These are phyloP conservation scores for Primulina huaijiensis DNA, from an alignment of 257 asterid genomes.

Conservation along the genomic window DNA sequence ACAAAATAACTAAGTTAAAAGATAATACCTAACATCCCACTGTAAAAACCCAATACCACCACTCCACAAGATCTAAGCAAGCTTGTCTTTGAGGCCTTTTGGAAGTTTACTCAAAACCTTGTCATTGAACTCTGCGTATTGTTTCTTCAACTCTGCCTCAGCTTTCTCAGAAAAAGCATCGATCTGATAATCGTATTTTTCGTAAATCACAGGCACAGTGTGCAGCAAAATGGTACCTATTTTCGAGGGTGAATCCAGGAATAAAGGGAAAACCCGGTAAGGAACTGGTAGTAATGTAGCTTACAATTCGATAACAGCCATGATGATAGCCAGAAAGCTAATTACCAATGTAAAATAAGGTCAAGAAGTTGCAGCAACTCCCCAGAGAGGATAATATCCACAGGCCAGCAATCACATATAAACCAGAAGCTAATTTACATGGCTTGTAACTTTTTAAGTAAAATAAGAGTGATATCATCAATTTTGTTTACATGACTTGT, in stretches of 20 bases:
- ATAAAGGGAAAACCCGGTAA: constrained; percentile 7
- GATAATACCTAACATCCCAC: constrained; percentile 16
- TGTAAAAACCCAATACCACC: constrained; percentile 27
- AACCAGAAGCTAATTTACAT: no score
- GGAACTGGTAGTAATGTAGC: not conserved
- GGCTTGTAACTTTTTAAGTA: no score
- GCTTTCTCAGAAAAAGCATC: constrained; percentile 91
- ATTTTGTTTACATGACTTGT: no score
- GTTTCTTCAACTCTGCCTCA: constrained; percentile 75
- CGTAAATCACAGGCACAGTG: constrained; percentile 76
- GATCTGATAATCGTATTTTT: constrained; percentile 72
- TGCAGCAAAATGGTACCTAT: constrained; percentile 67
- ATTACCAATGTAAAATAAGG: constrained; percentile 73
- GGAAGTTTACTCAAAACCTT: constrained; percentile 84
- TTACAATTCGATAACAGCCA: constrained; percentile 13
- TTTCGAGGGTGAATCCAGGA: not conserved
- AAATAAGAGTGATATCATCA: not conserved
- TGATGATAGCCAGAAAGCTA: not conserved
- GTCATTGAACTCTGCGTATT: constrained; percentile 60
- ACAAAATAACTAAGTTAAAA: constrained; percentile 20
- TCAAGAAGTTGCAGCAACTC: constrained; percentile 64
- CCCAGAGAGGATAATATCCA: constrained; percentile 75
- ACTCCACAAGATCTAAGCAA: constrained; percentile 32
- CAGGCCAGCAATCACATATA: constrained; percentile 68
- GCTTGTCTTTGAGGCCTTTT: constrained; percentile 52